Percentiles rank a stretch among this genome's conserved stretches.
Conservation (phyloP, 257 asterid species). For the Scutellaria barbata region DNA sequence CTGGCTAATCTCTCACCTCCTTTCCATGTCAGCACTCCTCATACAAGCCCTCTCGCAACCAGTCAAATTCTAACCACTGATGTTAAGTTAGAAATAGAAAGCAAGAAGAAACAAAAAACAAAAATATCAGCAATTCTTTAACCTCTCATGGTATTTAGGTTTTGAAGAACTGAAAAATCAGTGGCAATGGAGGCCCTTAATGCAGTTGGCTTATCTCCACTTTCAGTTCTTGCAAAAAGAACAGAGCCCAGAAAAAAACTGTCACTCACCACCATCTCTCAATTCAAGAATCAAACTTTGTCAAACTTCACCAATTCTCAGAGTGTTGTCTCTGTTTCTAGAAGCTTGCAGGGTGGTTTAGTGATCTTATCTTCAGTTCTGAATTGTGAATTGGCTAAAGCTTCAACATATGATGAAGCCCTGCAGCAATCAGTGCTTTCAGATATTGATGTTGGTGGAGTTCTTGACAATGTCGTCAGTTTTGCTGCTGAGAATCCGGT, state of each 20-base stretch:
- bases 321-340: constrained; percentile 37
- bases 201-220: constrained; percentile 70
- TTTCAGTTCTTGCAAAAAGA: constrained; percentile 77
- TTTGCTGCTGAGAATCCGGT: constrained; percentile 73
- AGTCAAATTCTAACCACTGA: constrained; percentile 35
- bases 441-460: constrained; percentile 58
- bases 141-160: constrained; percentile 31
- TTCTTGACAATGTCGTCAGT: constrained; percentile 53
- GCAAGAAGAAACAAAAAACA: constrained; percentile 1
- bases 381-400: constrained; percentile 58
- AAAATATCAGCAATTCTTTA: constrained; percentile 31
- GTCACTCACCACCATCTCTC: constrained; percentile 40
- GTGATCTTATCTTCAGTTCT: constrained; percentile 63
- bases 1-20: constrained; percentile 45
- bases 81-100: constrained; percentile 1
- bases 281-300: constrained; percentile 47
- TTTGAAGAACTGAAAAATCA: constrained; percentile 30
- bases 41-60: constrained; percentile 14
- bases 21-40: constrained; percentile 39
- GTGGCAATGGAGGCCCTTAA: constrained; percentile 82
- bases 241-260: constrained; percentile 52
- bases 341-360: constrained; percentile 55
- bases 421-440: constrained; percentile 60
- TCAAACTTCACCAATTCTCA: constrained; percentile 5
- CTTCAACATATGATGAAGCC: constrained; percentile 84